phyloP scores from a whole-genome alignment of 2,329 filamentous ascomycete genomes.

The Aspergillus sp. region DNA sequence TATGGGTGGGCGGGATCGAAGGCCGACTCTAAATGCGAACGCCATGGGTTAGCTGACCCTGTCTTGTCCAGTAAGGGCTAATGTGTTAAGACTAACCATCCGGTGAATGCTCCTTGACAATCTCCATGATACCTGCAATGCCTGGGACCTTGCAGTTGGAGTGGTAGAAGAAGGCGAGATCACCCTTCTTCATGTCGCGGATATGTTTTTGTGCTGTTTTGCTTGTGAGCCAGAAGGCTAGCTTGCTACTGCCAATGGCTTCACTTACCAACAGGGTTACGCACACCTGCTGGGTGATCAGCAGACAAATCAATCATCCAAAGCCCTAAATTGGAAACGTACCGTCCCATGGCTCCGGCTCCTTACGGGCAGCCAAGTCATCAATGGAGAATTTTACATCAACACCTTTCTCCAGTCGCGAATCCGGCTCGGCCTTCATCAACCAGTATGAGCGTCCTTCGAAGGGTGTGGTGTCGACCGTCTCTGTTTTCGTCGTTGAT shows the following conservation, averaged over 20 bases:
- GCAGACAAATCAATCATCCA: conserved; percentile 1
- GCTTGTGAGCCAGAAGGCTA: neutral
- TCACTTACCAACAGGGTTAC: conserved; percentile 43
- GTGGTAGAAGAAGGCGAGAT: conserved; percentile 96
- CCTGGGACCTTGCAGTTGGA: conserved; percentile 89
- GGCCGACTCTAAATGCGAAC: conserved; percentile 58
- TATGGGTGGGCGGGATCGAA: conserved; percentile 74
- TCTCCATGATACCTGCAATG: conserved; percentile 84
- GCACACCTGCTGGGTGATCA: conserved; percentile 42
- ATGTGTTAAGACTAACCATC: conserved; percentile 61
- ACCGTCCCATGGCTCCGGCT: conserved; percentile 92
- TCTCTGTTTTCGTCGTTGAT: conserved; percentile 19
- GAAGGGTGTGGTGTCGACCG: conserved; percentile 17
- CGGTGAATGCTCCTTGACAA: conserved; percentile 78
- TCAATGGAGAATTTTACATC: conserved; percentile 96
- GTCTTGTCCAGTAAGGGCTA: conserved; percentile 2
- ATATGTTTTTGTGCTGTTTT: conserved; percentile 78
- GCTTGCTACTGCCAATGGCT: neutral
- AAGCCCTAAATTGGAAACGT: conserved; percentile 35
- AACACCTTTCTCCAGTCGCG: conserved; percentile 79
- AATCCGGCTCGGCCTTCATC: conserved; percentile 85
- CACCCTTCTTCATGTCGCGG: conserved; percentile 84
- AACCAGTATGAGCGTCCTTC: conserved; percentile 66
- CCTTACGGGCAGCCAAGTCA: conserved; percentile 70
- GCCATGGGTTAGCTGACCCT: conserved; percentile 13